phyloP scores from a whole-genome alignment of 305 asterid species.

The Fraxinus sp. region DNA sequence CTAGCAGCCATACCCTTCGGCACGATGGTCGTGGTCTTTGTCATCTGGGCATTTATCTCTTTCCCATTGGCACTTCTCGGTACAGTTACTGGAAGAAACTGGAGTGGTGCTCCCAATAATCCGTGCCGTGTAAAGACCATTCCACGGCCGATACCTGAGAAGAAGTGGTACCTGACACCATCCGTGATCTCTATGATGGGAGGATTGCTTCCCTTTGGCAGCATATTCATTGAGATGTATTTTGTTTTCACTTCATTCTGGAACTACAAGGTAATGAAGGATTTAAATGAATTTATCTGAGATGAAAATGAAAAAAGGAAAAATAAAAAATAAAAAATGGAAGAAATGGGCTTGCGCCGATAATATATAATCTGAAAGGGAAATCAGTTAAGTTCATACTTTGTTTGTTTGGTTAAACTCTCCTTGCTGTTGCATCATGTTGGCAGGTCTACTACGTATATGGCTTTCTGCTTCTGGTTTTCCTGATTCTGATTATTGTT shows the following conservation, averaged over 20 bases:
- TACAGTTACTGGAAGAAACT: constrained; percentile 55
- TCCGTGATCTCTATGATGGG: constrained; percentile 57
- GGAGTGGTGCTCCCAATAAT: constrained; percentile 59
- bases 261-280: constrained; percentile 52
- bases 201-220: constrained; percentile 57
- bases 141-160: constrained; percentile 57
- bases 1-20: constrained; percentile 65
- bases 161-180: constrained; percentile 57
- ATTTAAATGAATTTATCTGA: not conserved
- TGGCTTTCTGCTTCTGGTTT: constrained; percentile 66
- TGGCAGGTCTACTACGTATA: constrained; percentile 63
- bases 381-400: not conserved
- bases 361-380: not conserved
- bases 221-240: constrained; percentile 61
- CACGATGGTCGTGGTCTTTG: constrained; percentile 52
- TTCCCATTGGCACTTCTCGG: constrained; percentile 59
- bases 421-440: not conserved
- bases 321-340: not conserved
- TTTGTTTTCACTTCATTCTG: constrained; percentile 62
- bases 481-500: constrained; percentile 57
- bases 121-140: constrained; percentile 64
- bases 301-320: not conserved
- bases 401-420: not conserved
- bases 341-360: not conserved
- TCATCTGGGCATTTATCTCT: constrained; percentile 57